Evolutionary conservation across 352 stramenopile genomes (phyloP).

Genomic region (Globisporangium emineosum): DNA sequence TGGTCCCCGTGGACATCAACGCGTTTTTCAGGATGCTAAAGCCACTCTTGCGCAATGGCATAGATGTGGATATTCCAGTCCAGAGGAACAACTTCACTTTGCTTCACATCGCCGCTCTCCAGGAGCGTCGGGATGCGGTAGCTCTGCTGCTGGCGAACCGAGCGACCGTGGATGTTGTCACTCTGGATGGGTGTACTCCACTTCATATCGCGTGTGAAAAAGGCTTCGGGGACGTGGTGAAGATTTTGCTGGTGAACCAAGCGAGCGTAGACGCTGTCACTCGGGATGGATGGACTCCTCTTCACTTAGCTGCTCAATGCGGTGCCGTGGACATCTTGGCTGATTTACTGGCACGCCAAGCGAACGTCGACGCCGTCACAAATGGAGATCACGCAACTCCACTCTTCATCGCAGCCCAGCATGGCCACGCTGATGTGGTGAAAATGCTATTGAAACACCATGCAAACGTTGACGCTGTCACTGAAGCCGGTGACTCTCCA

Average conservation of each 20-base stretch:
- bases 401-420: neutral
- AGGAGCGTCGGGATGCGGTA: neutral
- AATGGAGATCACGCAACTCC: neutral
- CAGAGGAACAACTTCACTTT: neutral
- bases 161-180: neutral
- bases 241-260: neutral
- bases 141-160: neutral
- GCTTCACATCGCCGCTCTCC: neutral
- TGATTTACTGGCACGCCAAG: neutral
- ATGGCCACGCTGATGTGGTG: neutral
- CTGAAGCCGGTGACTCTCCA: neutral
- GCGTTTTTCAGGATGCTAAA: neutral
- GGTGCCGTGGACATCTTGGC: neutral
- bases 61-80: neutral
- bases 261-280: neutral
- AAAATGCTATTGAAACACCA: neutral
- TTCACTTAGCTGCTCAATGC: neutral
- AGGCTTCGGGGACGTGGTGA: neutral
- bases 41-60: neutral
- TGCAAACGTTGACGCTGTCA: neutral
- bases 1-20: neutral
- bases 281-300: neutral
- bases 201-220: neutral
- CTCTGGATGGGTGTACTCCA: neutral
- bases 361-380: neutral